phyloP scores from a whole-genome alignment of 106 monocot genomes.

The Triglochin maritima region DNA sequence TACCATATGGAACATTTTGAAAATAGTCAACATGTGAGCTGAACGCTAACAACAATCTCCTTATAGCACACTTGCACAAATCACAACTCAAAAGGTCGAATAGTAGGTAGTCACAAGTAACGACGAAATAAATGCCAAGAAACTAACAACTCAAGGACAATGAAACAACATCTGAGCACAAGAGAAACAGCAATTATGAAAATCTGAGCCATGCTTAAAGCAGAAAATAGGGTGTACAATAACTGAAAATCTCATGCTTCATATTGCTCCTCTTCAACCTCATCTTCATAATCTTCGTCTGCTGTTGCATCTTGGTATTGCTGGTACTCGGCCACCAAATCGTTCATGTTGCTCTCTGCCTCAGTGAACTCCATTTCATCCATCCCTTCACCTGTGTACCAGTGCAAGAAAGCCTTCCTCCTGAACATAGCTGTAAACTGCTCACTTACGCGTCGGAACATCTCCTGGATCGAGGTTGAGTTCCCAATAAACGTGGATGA shows the following conservation, averaged over 20 bases:
- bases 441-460: slow-evolving; percentile 56
- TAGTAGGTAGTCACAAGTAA: too few relatives aligned
- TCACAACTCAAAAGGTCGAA: too few relatives aligned
- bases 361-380: slow-evolving; percentile 61
- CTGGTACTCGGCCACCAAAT: slow-evolving; percentile 57
- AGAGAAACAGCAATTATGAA: too few relatives aligned
- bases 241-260: not conserved
- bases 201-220: too few relatives aligned
- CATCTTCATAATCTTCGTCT: slow-evolving; percentile 26
- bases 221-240: too few relatives aligned
- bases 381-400: slow-evolving; percentile 57
- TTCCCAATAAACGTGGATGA: slow-evolving; percentile 69
- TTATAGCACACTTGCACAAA: too few relatives aligned
- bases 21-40: too few relatives aligned
- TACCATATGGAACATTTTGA: too few relatives aligned
- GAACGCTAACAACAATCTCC: too few relatives aligned
- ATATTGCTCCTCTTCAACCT: slow-evolving; percentile 13
- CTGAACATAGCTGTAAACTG: slow-evolving; percentile 52
- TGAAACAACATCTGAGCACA: too few relatives aligned
- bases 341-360: slow-evolving; percentile 64
- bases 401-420: slow-evolving; percentile 45
- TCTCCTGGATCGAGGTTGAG: slow-evolving; percentile 85
- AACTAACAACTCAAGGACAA: too few relatives aligned
- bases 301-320: slow-evolving; percentile 58
- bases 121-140: too few relatives aligned